These are phyloP conservation scores for Sindora glabra DNA, from an alignment of 306 rosid species.

Conservation along the genomic window DNA sequence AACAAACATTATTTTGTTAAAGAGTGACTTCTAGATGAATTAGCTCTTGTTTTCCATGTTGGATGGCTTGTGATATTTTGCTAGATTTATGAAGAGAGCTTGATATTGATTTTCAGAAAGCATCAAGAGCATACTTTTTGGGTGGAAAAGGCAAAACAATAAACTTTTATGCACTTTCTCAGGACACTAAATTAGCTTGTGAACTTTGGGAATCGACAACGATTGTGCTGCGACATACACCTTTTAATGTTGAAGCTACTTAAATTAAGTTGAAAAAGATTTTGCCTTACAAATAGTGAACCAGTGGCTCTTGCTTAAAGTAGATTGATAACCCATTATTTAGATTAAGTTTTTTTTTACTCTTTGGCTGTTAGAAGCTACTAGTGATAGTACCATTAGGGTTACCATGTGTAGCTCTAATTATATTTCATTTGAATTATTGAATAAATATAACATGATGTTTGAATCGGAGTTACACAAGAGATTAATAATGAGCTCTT, in stretches of 20 bases:
- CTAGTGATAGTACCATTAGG: neutral
- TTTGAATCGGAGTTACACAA: too few species aligned
- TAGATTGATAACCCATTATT: constrained; percentile 1
- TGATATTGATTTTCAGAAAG: constrained; percentile 43
- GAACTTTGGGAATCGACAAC: constrained; percentile 69
- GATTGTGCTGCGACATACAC: constrained; percentile 42
- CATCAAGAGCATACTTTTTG: constrained; percentile 65
- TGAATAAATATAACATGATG: too few species aligned
- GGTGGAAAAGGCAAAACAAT: constrained; percentile 67
- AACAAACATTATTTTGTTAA: neutral
- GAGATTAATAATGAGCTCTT: too few species aligned
- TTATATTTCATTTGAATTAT: neutral
- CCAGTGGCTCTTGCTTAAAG: neutral
- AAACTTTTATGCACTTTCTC: constrained; percentile 45
- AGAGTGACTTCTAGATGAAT: neutral
- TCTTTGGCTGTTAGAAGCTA: neutral
- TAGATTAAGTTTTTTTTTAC: neutral
- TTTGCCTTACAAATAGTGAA: neutral
- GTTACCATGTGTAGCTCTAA: neutral
- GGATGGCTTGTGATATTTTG: neutral
- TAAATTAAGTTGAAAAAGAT: constrained; percentile 6
- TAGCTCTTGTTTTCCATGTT: neutral
- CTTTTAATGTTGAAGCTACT: constrained; percentile 30
- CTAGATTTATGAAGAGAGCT: neutral
- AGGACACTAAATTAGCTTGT: constrained; percentile 41